phyloP scores from a whole-genome alignment of 2,329 filamentous ascomycete species.

The Amphichorda felina region DNA sequence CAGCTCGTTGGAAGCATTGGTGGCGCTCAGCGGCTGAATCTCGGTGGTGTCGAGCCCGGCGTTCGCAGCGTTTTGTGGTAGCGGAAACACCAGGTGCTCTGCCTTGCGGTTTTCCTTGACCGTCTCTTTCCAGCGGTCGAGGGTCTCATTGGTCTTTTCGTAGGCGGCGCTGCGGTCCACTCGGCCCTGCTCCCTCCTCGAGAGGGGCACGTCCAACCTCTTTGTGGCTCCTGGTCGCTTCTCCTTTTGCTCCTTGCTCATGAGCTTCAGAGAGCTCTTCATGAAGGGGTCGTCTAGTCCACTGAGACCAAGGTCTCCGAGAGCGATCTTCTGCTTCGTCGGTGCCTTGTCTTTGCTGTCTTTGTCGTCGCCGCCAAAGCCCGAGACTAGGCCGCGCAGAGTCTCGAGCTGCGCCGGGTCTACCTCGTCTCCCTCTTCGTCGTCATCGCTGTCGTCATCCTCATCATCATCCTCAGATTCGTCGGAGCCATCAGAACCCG shows the following conservation, averaged over 20 bases:
- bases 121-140: constrained; percentile 87
- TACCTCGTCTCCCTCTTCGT: constrained; percentile 36
- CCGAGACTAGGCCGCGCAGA: constrained; percentile 57
- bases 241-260: constrained; percentile 50
- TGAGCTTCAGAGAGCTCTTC: constrained; percentile 68
- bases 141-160: constrained; percentile 80
- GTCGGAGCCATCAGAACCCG: constrained; percentile 27
- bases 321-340: constrained; percentile 36
- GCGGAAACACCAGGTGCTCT: constrained; percentile 80
- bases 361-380: constrained; percentile 52
- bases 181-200: constrained; percentile 76
- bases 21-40: constrained; percentile 50
- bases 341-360: constrained; percentile 36
- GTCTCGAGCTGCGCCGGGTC: constrained; percentile 49
- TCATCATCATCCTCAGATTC: constrained; percentile 29
- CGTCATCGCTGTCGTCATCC: constrained; percentile 32
- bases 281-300: constrained; percentile 62
- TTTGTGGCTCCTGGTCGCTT: constrained; percentile 32
- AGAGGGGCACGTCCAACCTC: constrained; percentile 73
- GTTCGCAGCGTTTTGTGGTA: constrained; percentile 58
- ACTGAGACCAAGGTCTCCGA: constrained; percentile 62
- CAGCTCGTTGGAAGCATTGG: constrained; percentile 61
- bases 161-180: constrained; percentile 75
- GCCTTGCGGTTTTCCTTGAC: constrained; percentile 89
- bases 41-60: constrained; percentile 49